A percentile compares a stretch with the other conserved stretches of the same genome.
Conservation (phyloP, 148 eudicot genomes). For the Linanthus parryae region DNA sequence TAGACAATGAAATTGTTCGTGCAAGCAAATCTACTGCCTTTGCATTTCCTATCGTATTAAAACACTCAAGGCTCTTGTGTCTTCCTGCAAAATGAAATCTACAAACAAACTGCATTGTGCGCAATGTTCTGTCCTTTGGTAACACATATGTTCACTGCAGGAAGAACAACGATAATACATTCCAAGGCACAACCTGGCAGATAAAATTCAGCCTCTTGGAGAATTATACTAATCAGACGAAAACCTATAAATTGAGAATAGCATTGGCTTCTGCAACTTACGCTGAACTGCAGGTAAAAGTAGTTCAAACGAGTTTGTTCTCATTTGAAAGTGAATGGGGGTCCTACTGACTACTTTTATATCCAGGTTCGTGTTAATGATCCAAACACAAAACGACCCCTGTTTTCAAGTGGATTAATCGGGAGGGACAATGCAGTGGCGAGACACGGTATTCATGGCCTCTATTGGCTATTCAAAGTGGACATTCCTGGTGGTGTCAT, state of each 20-base stretch:
- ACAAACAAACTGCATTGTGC: no score
- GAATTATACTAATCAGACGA: slow-evolving; percentile 30
- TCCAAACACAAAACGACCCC: slow-evolving; percentile 30
- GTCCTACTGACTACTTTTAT: no score
- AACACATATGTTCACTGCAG: slow-evolving; percentile 16
- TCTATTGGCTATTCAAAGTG: slow-evolving; percentile 40
- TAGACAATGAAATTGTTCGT: no score
- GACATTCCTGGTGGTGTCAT: slow-evolving; percentile 32
- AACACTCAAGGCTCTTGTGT: no score
- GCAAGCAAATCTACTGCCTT: no score
- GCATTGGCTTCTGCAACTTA: slow-evolving; percentile 69
- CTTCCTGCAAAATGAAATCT: no score
- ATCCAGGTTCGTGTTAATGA: slow-evolving; percentile 46
- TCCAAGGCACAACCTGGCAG: slow-evolving; percentile 77
- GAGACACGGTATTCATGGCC: slow-evolving; percentile 56
- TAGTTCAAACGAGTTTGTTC: no score
- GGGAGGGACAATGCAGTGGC: slow-evolving; percentile 55
- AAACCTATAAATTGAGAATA: slow-evolving; percentile 52
- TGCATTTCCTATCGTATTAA: no score
- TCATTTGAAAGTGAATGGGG: no score
- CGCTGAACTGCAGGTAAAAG: slow-evolving; percentile 54
- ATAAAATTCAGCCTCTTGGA: slow-evolving; percentile 59
- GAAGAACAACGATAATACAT: slow-evolving; percentile 39
- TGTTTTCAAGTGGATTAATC: slow-evolving; percentile 39
- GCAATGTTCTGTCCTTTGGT: no score